Base-by-base conservation (phyloP, 306 rosid species). In the Trifolium dubium region DNA sequence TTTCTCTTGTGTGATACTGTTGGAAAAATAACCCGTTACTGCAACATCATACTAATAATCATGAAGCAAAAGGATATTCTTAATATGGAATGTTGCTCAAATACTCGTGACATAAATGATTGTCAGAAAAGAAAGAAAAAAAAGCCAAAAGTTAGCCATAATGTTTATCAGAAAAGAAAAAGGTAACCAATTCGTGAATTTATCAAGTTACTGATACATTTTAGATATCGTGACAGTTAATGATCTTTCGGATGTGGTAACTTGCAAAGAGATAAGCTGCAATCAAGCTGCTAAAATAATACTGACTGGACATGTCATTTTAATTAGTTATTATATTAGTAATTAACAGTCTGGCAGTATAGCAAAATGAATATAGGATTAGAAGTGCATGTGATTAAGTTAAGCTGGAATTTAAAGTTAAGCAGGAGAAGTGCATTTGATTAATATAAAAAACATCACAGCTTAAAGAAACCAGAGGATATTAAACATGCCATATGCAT, bases 1-100 rank as follows among this genome's bases (percentile, higher is more conserved):
- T 83, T 73, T 80, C 92, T 89, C 89, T 79, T 83, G 28, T 23
- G 70, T 15, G 41, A 35, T 23, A 79, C 97, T 90, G 86, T 61
- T 78, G 74, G 77, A 66, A 78, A 66, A 14, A 65, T 67, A 78
- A 67, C 66, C 44, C 63, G 54, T 31, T 64, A 68, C 10, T 53
- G 63, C 73, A 50, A 32, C 40, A 70, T 69, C 46, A 55, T 35
- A 44, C 4, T 28, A 29, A 50, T 40, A 67, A 34, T 68, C 37
- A 54, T 50, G 66, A 74, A 30, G 65, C 19, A 65, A 55, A 68
- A 53, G 60, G 49, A 67, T 61, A 18, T 39, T 60, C n/a, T 37
- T 35, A 60, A 64, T 44, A 73, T 40, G 54, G 29, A 51, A 64
- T 64, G 64, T 61, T 67, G 43, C 76, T 79, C 23, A 23, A 66